phyloP scores from a whole-genome alignment of 805 yeast species.

The Candida ficus region DNA sequence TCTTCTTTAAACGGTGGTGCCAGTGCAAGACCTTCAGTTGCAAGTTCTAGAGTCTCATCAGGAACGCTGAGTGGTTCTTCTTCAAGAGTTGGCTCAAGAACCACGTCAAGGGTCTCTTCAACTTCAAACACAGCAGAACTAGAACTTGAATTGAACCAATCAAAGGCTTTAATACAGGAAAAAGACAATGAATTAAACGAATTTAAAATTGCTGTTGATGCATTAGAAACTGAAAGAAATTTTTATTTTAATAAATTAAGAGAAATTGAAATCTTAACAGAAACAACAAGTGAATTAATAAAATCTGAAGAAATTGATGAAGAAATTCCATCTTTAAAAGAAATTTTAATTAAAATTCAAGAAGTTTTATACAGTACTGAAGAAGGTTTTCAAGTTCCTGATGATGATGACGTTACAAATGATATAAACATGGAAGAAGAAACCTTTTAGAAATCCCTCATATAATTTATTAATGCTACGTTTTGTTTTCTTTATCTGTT shows the following conservation, averaged over 20 bases:
- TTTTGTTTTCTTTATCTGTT: background rate
- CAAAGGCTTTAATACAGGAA: constrained; percentile 34
- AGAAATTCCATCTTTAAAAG: constrained; percentile 31
- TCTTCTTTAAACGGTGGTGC: background rate
- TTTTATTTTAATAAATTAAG: constrained; percentile 87
- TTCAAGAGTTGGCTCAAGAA: constrained; percentile 10
- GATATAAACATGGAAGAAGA: constrained; percentile 30
- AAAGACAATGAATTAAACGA: constrained; percentile 51
- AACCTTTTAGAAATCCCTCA: constrained; percentile 22
- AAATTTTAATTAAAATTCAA: constrained; percentile 57
- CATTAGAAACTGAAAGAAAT: constrained; percentile 76
- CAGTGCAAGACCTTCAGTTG: constrained; percentile 3
- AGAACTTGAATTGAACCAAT: constrained; percentile 43
- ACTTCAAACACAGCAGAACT: constrained; percentile 23
- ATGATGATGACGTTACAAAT: constrained; percentile 25
- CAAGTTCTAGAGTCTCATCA: constrained; percentile 6
- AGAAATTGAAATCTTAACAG: constrained; percentile 79
- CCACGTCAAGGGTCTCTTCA: constrained; percentile 25
- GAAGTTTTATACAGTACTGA: constrained; percentile 74
- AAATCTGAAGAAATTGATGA: constrained; percentile 24
- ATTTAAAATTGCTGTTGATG: constrained; percentile 53
- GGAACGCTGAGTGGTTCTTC: constrained; percentile 1
- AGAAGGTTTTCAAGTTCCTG: constrained; percentile 75
- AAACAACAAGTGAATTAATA: constrained; percentile 52
- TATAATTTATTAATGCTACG: background rate